Conservation (phyloP, 805 yeast genomes). For the Metschnikowia colocasiae region DNA sequence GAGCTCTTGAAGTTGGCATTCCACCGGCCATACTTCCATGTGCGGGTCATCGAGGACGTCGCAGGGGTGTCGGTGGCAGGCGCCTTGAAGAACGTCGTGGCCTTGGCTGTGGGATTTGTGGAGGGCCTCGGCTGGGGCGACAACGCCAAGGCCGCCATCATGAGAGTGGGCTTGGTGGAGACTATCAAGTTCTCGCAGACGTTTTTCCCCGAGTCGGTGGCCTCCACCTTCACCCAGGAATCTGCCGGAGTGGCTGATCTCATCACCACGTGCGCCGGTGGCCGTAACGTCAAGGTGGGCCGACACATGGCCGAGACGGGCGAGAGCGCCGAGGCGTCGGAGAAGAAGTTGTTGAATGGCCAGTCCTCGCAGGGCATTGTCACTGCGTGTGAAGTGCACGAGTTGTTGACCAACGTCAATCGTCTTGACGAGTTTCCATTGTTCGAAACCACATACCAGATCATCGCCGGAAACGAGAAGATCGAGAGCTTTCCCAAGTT, state of each 20-base stretch:
- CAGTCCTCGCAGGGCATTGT: constrained; percentile 95
- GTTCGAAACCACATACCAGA: constrained; percentile 74
- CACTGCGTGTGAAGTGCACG: constrained; percentile 89
- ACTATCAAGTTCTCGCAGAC: constrained; percentile 72
- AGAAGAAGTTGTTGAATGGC: constrained; percentile 83
- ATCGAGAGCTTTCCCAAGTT: constrained; percentile 73
- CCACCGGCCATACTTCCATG: constrained; percentile 99
- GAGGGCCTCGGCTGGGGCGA: constrained; percentile 99
- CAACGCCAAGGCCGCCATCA: constrained; percentile 95
- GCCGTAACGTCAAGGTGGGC: constrained; percentile 93
- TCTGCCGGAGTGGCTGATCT: constrained; percentile 98
- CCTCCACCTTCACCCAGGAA: constrained; percentile 86
- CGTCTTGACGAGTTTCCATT: constrained; percentile 74
- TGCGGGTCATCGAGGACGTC: constrained; percentile 84
- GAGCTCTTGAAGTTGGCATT: constrained; percentile 71
- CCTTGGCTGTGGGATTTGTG: constrained; percentile 94
- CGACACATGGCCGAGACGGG: constrained; percentile 78
- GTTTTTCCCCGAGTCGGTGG: constrained; percentile 53
- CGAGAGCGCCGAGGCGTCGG: constrained; percentile 75
- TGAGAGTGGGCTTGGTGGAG: constrained; percentile 92
- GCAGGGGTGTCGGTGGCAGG: constrained; percentile 97
- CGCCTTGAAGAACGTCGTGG: constrained; percentile 94
- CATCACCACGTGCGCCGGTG: constrained; percentile 96
- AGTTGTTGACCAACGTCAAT: constrained; percentile 56
- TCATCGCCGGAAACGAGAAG: constrained; percentile 69